Percentiles rank a stretch among this genome's conserved stretches.
These are phyloP conservation scores for Colletotrichum zoysiae DNA, from an alignment of 2,329 filamentous ascomycete genomes.

Conservation along the genomic window DNA sequence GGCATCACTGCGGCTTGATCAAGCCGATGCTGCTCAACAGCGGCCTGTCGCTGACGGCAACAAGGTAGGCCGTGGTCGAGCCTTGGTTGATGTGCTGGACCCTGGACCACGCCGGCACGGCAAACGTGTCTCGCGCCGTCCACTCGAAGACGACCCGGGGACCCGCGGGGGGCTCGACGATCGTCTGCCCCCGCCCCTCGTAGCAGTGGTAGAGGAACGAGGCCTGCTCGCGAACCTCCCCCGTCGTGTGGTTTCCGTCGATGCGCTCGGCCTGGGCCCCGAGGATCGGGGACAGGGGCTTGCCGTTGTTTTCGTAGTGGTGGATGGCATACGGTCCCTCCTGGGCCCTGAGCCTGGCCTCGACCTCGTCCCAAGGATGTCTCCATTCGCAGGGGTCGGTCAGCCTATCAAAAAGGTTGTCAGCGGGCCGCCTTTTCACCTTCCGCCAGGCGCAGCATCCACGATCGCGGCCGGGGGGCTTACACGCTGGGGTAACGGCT, in stretches of 20 bases:
- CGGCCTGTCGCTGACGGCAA: slow-evolving; percentile 52
- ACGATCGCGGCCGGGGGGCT: slow-evolving; percentile 34
- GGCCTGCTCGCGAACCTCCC: slow-evolving; percentile 58
- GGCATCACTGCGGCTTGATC: slow-evolving; percentile 32
- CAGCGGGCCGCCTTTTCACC: neutral
- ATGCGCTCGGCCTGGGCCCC: slow-evolving; percentile 63
- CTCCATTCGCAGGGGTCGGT: slow-evolving; percentile 56
- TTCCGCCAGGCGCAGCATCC: no score
- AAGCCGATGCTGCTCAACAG: slow-evolving; percentile 50
- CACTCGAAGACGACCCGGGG: slow-evolving; percentile 55
- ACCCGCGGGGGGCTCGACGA: slow-evolving; percentile 51
- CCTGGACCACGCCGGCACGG: slow-evolving; percentile 64
- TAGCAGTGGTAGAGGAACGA: slow-evolving; percentile 68
- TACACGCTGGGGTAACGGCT: slow-evolving; percentile 62
- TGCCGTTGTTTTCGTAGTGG: slow-evolving; percentile 53
- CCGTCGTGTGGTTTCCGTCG: slow-evolving; percentile 48
- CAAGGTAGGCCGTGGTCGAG: slow-evolving; percentile 49
- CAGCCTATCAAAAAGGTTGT: slow-evolving; percentile 30
- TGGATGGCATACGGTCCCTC: slow-evolving; percentile 49
- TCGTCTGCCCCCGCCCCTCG: slow-evolving; percentile 58
- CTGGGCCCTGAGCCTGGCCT: slow-evolving; percentile 52
- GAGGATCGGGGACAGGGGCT: slow-evolving; percentile 57
- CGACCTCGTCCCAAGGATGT: slow-evolving; percentile 60
- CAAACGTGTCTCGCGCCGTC: slow-evolving; percentile 65
- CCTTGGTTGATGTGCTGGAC: slow-evolving; percentile 59